These are phyloP conservation scores for Cyclotella baltica DNA, from an alignment of 108 stramenopile genomes.

Conservation along the genomic window DNA sequence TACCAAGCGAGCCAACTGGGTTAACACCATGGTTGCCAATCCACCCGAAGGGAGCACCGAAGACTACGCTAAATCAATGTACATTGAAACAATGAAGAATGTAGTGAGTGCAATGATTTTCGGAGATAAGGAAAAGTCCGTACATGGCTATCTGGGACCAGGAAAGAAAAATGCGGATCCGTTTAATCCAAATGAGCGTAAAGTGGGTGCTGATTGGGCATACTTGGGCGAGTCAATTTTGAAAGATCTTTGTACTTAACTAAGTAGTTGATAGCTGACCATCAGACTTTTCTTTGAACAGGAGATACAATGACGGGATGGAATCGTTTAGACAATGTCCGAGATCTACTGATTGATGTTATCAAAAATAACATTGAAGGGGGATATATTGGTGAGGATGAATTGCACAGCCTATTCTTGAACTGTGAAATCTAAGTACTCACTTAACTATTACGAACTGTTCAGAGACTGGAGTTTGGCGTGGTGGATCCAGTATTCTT, in stretches of 20 bases:
- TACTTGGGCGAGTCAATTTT: no score
- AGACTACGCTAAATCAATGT: conserved; percentile 7
- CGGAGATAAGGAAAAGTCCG: background rate
- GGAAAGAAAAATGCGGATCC: background rate
- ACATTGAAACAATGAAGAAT: conserved; percentile 14
- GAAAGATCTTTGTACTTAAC: no score
- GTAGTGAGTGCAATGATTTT: background rate
- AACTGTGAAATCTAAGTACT: background rate
- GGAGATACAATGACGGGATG: conserved; percentile 11
- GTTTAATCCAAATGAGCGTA: background rate
- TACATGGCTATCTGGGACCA: background rate
- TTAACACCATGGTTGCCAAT: conserved; percentile 1
- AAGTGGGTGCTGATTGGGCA: background rate
- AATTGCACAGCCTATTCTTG: background rate
- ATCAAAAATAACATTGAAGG: background rate
- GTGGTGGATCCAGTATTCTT: conserved; percentile 10
- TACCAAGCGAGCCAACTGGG: background rate
- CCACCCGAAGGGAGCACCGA: background rate
- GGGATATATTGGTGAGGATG: background rate
- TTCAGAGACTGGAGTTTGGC: conserved; percentile 10
- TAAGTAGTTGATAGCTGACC: no score
- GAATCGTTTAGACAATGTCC: background rate
- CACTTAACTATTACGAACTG: background rate
- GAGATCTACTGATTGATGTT: conserved; percentile 5
- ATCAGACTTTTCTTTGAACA: no score